Base-by-base conservation (phyloP, 2,329 filamentous ascomycete species). In the Fusarium sp. region DNA sequence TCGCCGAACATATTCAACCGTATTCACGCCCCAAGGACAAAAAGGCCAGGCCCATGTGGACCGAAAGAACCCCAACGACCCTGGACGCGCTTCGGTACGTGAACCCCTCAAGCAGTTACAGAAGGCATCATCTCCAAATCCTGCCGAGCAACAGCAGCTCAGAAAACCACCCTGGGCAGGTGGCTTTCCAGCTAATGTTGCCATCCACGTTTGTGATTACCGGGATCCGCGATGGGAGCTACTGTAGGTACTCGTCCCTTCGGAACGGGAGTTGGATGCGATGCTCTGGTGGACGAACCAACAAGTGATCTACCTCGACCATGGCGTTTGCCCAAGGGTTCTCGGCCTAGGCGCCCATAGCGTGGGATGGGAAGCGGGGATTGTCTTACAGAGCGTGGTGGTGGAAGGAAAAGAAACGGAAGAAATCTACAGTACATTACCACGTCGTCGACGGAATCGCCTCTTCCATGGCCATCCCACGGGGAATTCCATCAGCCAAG, bases 391-490 rank as follows among this genome's bases (percentile, higher is more conserved):
- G 55, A 49, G 20, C 13, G 42, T 53, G 16, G n/a, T 31, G 10
- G 16, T 56, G 13, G 13, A 18, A 20, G 16, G 29, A 27, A 33
- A 50, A 16, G 29, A 65, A 42, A 42, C 16, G 31, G 29, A 54
- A 31, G 6, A 57, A 56, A 38, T 27, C 18, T 40, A 49, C 16
- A 40, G 36, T 40, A 40, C 36, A 16, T 11, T 11, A 16, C 23
- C 20, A 44, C 23, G 23, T 49, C 42, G 42, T 16, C 20, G 29
- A n/a, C 27, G 36, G 38, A 57, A 50, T 54, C 51, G 64, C 58
- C 54, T 50, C 61, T 68, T 57, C 40, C 54, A 68, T 70, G 68
- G 62, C 64, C 61, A 70, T 71, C 4, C 33, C 25, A 68, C 58
- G 61, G 68, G 64, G 58, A 65, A 44, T 68, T 44, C 61, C 57